Percentiles rank a stretch among this genome's conserved stretches.
Evolutionary conservation across 2,329 filamentous ascomycete genomes (phyloP).

Genomic region (Akanthomyces muscarius): DNA sequence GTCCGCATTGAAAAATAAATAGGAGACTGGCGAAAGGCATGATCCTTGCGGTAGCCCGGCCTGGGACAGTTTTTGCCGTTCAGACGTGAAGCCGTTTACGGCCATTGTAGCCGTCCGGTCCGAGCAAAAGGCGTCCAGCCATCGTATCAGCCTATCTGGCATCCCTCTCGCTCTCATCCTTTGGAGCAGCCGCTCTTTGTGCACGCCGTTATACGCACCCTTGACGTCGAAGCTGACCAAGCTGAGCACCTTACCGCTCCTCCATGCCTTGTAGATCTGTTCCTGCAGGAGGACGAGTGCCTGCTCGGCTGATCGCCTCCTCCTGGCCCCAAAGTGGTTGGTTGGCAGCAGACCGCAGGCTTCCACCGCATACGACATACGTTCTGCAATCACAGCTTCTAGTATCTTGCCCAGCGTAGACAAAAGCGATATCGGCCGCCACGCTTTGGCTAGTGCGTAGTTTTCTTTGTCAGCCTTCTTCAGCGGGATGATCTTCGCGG

Average conservation of each 20-base stretch:
- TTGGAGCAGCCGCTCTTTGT: slow-evolving; percentile 28
- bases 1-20: slow-evolving; percentile 35
- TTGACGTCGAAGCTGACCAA: slow-evolving; percentile 38
- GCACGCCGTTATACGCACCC: slow-evolving; percentile 38
- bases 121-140: slow-evolving; percentile 26
- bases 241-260: slow-evolving; percentile 26
- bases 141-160: slow-evolving; percentile 19
- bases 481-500: not conserved
- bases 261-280: slow-evolving; percentile 8
- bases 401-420: not conserved
- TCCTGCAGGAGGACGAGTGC: slow-evolving; percentile 17
- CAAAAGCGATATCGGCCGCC: not conserved
- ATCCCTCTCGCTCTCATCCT: slow-evolving; percentile 23
- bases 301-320: slow-evolving; percentile 19
- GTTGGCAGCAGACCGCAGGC: slow-evolving; percentile 14
- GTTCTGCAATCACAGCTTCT: not conserved
- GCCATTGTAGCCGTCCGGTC: slow-evolving; percentile 22
- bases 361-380: not conserved
- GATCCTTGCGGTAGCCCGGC: slow-evolving; percentile 30
- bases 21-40: slow-evolving; percentile 33
- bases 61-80: slow-evolving; percentile 20
- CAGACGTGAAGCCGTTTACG: slow-evolving; percentile 22
- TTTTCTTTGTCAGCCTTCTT: not conserved
- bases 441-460: not conserved
- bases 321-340: slow-evolving; percentile 19